Base-by-base conservation (phyloP, 1,284 basidiomycete species). In the Cystobasidiaceae sp. region DNA sequence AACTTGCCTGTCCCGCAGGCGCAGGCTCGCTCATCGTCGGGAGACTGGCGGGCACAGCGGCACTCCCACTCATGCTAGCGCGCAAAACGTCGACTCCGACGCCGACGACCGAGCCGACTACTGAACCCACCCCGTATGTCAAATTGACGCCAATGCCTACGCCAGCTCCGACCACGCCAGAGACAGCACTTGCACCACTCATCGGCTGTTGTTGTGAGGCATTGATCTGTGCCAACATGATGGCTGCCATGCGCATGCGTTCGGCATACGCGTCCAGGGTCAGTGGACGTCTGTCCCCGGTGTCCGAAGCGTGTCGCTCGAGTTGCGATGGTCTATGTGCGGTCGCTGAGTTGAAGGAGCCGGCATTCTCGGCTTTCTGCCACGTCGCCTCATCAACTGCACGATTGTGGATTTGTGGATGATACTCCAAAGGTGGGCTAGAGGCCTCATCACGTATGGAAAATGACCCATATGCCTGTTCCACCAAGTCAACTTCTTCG, bases 171-270 rank as follows among this genome's bases (percentile, higher is more conserved):
- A 75, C 73, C 4, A 74, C 67, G 23, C 73, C 73, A 7, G 73
- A 73, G 0, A 74, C 74, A 1, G 74, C 74, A 39, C 70, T 71
- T 0, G 73, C 70, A 2, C 72, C 67, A 2, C 64, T 69, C 15
- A 68, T 59, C 13, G 71, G 64, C 1, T 67, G 68, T 19, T 72
- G 70, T 48, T 75, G 73, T 67, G 85, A 93, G 0, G 90, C 86
- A 72, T 93, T 97, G 45, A 99, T 83, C 78, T 99, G 94, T 1
- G 94, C 88, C 23, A 99, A 85, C 94, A 99, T 97, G 72, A 98
- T 87, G 3, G 96, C 94, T 1, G 94, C 94, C 9, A 93, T 97
- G 15, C 91, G 86, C 94, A 98, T 98, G 45, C 94, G 85, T 73
- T 97, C 90, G 0, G 94, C 94, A 75, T 98, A 98, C 72, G 98